Evolutionary conservation across 345 rosid genomes (phyloP).

Genomic region (Eucalyptus marginata): DNA sequence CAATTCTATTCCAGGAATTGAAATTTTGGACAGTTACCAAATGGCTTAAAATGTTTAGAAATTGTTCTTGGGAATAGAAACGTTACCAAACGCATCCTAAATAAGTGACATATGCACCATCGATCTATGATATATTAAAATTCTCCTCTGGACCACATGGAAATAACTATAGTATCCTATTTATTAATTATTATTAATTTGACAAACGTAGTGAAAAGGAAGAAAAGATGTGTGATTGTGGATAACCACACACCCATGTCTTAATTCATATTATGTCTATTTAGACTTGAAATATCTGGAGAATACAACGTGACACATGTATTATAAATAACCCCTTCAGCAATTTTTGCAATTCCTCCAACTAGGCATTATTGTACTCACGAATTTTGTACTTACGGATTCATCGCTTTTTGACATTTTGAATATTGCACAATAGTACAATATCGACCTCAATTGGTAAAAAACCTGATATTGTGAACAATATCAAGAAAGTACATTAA

Average conservation of each 20-base stretch:
- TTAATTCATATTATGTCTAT: background rate
- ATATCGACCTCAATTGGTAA: background rate
- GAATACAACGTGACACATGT: too few species aligned
- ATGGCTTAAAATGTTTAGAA: too few species aligned
- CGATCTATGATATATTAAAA: too few species aligned
- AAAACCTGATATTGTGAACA: background rate
- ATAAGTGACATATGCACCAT: too few species aligned
- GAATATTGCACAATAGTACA: background rate
- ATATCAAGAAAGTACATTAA: background rate
- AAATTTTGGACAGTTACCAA: too few species aligned
- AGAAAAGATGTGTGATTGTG: background rate
- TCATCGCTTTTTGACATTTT: background rate
- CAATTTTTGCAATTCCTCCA: background rate
- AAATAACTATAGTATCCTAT: too few species aligned
- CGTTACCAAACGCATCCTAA: too few species aligned
- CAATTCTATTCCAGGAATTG: too few species aligned
- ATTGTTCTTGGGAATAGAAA: too few species aligned
- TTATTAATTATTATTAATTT: background rate
- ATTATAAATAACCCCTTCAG: fast-evolving
- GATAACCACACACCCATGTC: background rate
- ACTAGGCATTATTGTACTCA: background rate
- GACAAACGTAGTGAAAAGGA: background rate
- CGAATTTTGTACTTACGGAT: background rate
- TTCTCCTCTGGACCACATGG: fast-evolving
- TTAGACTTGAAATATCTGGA: background rate